Evolutionary conservation across 2,329 filamentous ascomycete genomes (phyloP), one percentile per base, ranked within the genome.

Genomic region (Volutella citrinella): DNA sequence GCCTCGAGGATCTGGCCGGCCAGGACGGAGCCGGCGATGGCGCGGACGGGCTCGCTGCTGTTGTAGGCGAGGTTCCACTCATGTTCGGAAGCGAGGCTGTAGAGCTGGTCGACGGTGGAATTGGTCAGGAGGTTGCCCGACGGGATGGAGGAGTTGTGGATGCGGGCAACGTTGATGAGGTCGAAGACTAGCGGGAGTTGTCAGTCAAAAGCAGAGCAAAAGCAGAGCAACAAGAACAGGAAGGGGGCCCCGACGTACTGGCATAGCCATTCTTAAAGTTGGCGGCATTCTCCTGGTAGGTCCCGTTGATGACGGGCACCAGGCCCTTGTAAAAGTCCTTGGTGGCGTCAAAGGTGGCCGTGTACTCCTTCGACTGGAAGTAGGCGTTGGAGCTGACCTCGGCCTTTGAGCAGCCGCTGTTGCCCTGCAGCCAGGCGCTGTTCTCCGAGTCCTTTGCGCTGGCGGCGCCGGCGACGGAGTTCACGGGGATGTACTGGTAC

Each of bases 61-160:
- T 94, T 91, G 76, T 84, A 94, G 33, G 87, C 87, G 11, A 93
- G 78, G 53, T 82, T 83, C 70, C 77, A 95, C 61, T 96, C 85
- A 60, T 93, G 86, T 38, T 69, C 66, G 57, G 90, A 80, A 48
- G 90, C 89, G 19, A 93, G 78, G n/a, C 75, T 74, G 49, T 76
- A 73, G 36, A 93, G 75, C 56, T 84, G 77, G 49, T 66, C 57
- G 35, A 87, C 68, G 17, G 74, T 73, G 3, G 69, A 65, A 22
- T 66, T 49, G 28, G 79, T 82, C 41, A 90, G 72, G 27, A 86
- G 68, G 32, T 76, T 56, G 16, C 65, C 55, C 5, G 73, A 72
- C 17, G 76, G 70, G 51, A 87, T 84, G 36, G 66, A 68, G 35
- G 60, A 46, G 60, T 82, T 82, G 65, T 82, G 76, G 48, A 82